These are phyloP conservation scores for Cryptococcus maquisensis DNA, from an alignment of 1,284 basidiomycete genomes.

Conservation along the genomic window DNA sequence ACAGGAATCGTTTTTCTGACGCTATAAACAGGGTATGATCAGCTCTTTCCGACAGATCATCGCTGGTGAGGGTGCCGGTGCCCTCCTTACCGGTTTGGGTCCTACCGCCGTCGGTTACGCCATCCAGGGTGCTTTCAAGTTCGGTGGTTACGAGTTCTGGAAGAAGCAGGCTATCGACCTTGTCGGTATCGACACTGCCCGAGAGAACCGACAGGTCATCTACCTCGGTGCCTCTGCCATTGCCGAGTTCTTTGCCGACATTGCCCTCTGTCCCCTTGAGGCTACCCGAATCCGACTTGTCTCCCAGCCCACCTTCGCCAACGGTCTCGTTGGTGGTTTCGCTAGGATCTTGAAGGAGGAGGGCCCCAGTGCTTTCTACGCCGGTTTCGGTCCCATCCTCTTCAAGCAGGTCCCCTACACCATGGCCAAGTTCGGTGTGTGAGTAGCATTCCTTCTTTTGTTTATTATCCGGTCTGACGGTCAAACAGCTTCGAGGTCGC, in stretches of 20 bases:
- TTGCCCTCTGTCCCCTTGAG: constrained; percentile 56
- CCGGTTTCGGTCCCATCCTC: constrained; percentile 58
- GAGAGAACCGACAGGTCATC: constrained; percentile 85
- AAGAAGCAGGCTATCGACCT: constrained; percentile 85
- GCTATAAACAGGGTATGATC: constrained; percentile 58
- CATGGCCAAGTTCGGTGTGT: constrained; percentile 56
- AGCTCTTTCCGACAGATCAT: constrained; percentile 69
- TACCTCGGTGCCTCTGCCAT: constrained; percentile 92
- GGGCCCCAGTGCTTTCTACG: constrained; percentile 54
- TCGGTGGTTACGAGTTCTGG: constrained; percentile 90
- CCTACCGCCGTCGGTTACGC: constrained; percentile 91
- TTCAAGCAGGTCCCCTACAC: constrained; percentile 56
- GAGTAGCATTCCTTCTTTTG: background rate
- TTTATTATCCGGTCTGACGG: background rate
- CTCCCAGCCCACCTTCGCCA: constrained; percentile 55
- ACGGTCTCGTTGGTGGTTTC: constrained; percentile 54
- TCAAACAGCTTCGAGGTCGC: constrained; percentile 46
- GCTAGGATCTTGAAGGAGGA: constrained; percentile 54
- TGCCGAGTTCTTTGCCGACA: constrained; percentile 92
- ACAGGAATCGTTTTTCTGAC: background rate
- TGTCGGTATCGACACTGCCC: constrained; percentile 75
- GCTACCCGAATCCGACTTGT: constrained; percentile 60
- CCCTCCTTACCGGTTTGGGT: constrained; percentile 90
- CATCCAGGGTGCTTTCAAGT: constrained; percentile 94
- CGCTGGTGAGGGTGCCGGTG: constrained; percentile 74